Evolutionary conservation across 1,139 yeast species (phyloP).

Genomic region (Zhuliangozyma blackwelliae): DNA sequence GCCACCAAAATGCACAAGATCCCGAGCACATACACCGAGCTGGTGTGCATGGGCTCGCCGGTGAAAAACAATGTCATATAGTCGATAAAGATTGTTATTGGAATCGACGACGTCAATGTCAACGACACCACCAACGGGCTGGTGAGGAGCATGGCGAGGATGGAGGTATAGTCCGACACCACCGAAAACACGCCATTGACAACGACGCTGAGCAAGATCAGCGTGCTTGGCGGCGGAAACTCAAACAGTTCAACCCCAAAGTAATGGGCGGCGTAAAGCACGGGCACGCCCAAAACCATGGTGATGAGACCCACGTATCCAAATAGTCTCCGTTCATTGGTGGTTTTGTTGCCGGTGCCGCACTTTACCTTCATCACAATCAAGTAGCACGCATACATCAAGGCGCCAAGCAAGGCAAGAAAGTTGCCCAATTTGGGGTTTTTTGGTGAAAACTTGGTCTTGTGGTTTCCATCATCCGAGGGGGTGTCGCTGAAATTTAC

Average conservation of each 20-base stretch:
- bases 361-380: slow-evolving; percentile 39
- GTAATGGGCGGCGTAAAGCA: slow-evolving; percentile 28
- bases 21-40: slow-evolving; percentile 40
- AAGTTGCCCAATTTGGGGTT: slow-evolving; percentile 44
- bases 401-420: slow-evolving; percentile 44
- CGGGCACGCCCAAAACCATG: slow-evolving; percentile 34
- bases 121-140: slow-evolving; percentile 52
- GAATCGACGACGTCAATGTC: slow-evolving; percentile 50
- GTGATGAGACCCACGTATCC: slow-evolving; percentile 46
- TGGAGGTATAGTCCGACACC: slow-evolving; percentile 46
- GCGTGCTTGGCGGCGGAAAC: slow-evolving; percentile 37
- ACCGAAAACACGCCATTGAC: slow-evolving; percentile 44
- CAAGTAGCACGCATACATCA: slow-evolving; percentile 44
- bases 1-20: slow-evolving; percentile 43
- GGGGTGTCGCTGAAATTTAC: slow-evolving; percentile 38
- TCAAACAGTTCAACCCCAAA: slow-evolving; percentile 37
- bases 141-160: slow-evolving; percentile 49
- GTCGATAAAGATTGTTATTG: slow-evolving; percentile 48
- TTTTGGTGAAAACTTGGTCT: slow-evolving; percentile 28
- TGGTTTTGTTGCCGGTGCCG: slow-evolving; percentile 40
- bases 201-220: slow-evolving; percentile 30
- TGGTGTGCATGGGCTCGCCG: slow-evolving; percentile 13
- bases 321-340: slow-evolving; percentile 46
- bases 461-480: slow-evolving; percentile 7
- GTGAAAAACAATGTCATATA: slow-evolving; percentile 26